phyloP scores from a whole-genome alignment of 805 yeast species.

The Yamadazyma takamatsuzukensis region DNA sequence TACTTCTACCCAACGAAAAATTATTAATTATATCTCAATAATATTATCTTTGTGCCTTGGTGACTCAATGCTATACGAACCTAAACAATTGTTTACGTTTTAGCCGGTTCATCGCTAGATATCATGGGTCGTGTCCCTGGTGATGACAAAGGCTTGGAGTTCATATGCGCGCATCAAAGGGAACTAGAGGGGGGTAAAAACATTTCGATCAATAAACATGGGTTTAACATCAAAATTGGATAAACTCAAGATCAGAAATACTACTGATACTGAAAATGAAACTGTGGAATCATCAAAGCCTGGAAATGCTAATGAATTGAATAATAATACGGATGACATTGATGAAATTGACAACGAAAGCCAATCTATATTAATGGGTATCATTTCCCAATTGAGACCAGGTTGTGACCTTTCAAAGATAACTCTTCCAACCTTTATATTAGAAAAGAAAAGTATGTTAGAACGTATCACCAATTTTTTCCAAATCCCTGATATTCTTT shows the following conservation, averaged over 20 bases:
- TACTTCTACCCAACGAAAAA: too few relatives aligned
- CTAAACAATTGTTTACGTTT: too few relatives aligned
- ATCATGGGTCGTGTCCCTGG: too few relatives aligned
- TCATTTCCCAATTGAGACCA: conserved; percentile 87
- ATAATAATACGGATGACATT: conserved; percentile 60
- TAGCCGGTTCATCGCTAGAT: too few relatives aligned
- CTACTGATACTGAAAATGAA: conserved; percentile 10
- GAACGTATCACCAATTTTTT: conserved; percentile 90
- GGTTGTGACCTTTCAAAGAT: conserved; percentile 89
- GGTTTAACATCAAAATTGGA: conserved; percentile 27
- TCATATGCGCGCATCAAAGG: too few relatives aligned
- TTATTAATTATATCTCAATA: too few relatives aligned
- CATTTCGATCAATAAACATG: conserved; percentile 12
- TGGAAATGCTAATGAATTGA: too few relatives aligned
- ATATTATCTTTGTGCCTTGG: too few relatives aligned
- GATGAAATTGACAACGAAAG: conserved; percentile 92
- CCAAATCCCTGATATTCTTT: conserved; percentile 70
- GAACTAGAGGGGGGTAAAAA: too few relatives aligned
- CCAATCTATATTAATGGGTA: conserved; percentile 80
- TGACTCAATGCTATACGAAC: too few relatives aligned
- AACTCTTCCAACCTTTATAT: conserved; percentile 90
- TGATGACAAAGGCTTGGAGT: too few relatives aligned
- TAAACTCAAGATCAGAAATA: conserved; percentile 19
- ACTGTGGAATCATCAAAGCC: too few relatives aligned
- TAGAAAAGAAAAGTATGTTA: conserved; percentile 93